Base-by-base conservation (phyloP, 2,329 filamentous ascomycete genomes). In the Reticulascus tulasneorum region DNA sequence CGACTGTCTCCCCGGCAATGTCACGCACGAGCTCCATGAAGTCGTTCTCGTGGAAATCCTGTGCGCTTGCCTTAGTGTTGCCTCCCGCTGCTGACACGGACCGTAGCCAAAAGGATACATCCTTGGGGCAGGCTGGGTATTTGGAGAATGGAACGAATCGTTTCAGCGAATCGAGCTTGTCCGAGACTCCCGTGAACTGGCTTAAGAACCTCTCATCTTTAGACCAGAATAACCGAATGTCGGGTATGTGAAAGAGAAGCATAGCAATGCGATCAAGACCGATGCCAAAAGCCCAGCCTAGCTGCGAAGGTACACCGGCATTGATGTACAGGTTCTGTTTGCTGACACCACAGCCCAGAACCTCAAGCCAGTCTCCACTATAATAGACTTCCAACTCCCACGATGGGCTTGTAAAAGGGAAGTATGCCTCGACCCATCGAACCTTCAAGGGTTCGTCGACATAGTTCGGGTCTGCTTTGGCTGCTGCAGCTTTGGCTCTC, bases 381-480 rank as follows among this genome's bases (percentile, higher is more conserved):
- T 91, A 96, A 69, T 86, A 90, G 9, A 98, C 88, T 57, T 98
- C 93, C 17, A 98, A 75, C 59, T 98, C 93, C 86, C 88, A 98
- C 7, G 85, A 93, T 0, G 93, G 93, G 39, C 83, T 90, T 1
- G 93, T 98, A 59, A 97, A 97, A 24, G 93, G 93, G 64, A 98
- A 98, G 63, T 93, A 97, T 2, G 93, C 89, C 60, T 96, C 91
- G 7, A 97, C 82, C 93, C 93, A 98, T 47, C 93, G 79, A 52
- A 96, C 82, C 49, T 80, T 82, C 24, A 97, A 69, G 5, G 89
- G 87, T 53, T 94, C 85, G 32, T 79, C 71, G 15, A 66, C 58
- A 46, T 65, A 69, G 35, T 65, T 52, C 6, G 69, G 66, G 32
- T 75, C 68, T 6, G 67, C 65, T 40, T 66, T 67, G 12, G 71